Evolutionary conservation across 495 filamentous ascomycete species (phyloP).

Genomic region (Tetracladium setigerum): DNA sequence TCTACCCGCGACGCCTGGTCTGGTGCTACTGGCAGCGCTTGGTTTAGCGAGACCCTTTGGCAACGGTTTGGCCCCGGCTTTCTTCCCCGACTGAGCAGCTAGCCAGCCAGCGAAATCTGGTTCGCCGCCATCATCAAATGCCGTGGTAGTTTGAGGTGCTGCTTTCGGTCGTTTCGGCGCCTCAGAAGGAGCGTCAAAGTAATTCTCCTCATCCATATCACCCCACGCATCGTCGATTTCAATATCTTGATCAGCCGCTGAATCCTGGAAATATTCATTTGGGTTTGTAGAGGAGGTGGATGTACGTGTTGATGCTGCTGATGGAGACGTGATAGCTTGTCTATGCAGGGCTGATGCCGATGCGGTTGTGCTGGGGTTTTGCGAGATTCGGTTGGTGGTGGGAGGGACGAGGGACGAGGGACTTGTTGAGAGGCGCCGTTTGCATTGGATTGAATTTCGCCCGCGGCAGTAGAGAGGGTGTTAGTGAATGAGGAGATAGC

Average conservation of each 20-base stretch:
- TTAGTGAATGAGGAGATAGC: constrained; percentile 99
- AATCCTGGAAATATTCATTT: constrained; percentile 37
- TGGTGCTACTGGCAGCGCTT: constrained; percentile 18
- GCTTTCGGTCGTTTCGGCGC: constrained; percentile 16
- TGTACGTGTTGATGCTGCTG: constrained; percentile 30
- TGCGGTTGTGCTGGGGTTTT: constrained; percentile 26
- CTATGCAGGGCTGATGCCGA: constrained; percentile 46
- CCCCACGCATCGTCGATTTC: constrained; percentile 53
- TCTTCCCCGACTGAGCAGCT: constrained; percentile 73
- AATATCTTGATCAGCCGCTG: constrained; percentile 44
- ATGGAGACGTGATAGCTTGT: constrained; percentile 42
- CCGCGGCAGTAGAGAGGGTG: constrained; percentile 73
- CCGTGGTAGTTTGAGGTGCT: constrained; percentile 27
- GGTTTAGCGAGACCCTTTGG: constrained; percentile 70
- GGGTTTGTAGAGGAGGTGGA: constrained; percentile 34
- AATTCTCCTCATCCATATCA: constrained; percentile 45
- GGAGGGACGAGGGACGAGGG: constrained; percentile 30
- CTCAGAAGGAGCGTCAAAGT: constrained; percentile 34
- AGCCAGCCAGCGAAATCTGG: constrained; percentile 94
- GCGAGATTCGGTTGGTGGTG: constrained; percentile 2
- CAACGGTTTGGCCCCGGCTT: constrained; percentile 48
- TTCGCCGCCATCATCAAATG: constrained; percentile 76
- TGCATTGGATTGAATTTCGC: constrained; percentile 61
- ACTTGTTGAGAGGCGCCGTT: constrained; percentile 26
- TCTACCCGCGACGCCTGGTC: constrained; percentile 22